Percentiles rank a stretch among this genome's conserved stretches.
Evolutionary conservation across 345 rosid species (phyloP).

Genomic region (Linum tenue): DNA sequence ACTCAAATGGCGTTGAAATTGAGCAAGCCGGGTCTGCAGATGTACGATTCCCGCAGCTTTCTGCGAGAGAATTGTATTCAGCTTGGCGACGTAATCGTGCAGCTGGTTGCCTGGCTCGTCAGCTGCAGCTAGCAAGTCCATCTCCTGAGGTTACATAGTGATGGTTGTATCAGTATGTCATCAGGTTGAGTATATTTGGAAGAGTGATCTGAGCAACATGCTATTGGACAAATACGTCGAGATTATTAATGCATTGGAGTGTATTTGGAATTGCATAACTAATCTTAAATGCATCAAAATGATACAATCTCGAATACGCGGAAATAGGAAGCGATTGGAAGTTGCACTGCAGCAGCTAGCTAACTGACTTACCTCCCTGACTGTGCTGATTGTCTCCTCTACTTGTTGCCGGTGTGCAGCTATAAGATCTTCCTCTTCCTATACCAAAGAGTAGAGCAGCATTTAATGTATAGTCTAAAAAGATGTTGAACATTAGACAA

Average conservation of each 20-base stretch:
- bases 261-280: no score
- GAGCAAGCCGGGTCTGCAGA: slow-evolving; percentile 39
- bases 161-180: slow-evolving; percentile 2
- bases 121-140: slow-evolving; percentile 48
- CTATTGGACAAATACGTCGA: no score
- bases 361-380: slow-evolving; percentile 33
- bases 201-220: no score
- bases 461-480: not conserved
- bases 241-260: no score
- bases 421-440: slow-evolving; percentile 61
- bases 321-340: no score
- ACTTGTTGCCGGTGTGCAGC: slow-evolving; percentile 47
- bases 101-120: slow-evolving; percentile 49
- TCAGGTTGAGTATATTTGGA: no score
- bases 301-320: not conserved
- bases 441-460: slow-evolving; percentile 8
- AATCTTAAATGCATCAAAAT: no score
- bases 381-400: slow-evolving; percentile 43
- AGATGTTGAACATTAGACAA: not conserved
- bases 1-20: slow-evolving; percentile 41
- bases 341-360: not conserved
- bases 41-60: slow-evolving; percentile 54
- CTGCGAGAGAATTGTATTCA: slow-evolving; percentile 43
- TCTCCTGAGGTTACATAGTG: slow-evolving; percentile 34
- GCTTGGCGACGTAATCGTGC: slow-evolving; percentile 39